Conservation (phyloP, 2,329 filamentous ascomycete genomes). For the Myriangium duriaei region DNA sequence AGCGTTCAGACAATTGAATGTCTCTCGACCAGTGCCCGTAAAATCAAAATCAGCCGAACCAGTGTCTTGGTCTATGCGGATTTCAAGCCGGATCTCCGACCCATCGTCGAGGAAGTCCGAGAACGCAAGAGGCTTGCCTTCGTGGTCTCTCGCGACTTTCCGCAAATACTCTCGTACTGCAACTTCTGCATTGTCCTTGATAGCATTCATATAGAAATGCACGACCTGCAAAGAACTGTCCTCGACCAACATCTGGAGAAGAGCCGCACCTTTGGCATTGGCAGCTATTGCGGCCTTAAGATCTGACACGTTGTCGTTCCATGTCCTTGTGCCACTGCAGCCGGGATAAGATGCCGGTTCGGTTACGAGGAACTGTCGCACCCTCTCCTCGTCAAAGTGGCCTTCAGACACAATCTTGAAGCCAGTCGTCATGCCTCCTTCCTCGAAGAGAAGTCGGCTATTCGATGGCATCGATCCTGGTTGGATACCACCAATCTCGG, state of each 20-base stretch:
- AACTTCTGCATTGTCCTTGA: conserved; percentile 24
- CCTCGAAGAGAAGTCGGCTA: conserved; percentile 32
- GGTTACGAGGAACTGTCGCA: conserved; percentile 40
- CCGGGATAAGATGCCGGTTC: conserved; percentile 48
- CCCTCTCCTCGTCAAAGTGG: conserved; percentile 23
- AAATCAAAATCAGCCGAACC: conserved; percentile 29
- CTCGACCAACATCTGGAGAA: conserved; percentile 31
- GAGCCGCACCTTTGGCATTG: conserved; percentile 22
- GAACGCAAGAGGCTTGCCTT: conserved; percentile 16
- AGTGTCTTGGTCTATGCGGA: conserved; percentile 22
- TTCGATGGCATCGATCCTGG: conserved; percentile 33
- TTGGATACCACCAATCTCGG: conserved; percentile 29
- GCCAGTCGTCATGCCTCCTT: conserved; percentile 28
- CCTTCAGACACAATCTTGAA: conserved; percentile 26
- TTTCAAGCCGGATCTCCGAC: conserved; percentile 22
- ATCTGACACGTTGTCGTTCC: conserved; percentile 24
- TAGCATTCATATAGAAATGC: conserved; percentile 30
- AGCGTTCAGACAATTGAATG: conserved; percentile 24
- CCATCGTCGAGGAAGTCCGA: conserved; percentile 33
- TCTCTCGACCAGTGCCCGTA: conserved; percentile 27
- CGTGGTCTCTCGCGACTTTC: conserved; percentile 12
- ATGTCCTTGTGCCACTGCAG: conserved; percentile 21
- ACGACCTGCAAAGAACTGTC: conserved; percentile 25
- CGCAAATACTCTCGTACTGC: conserved; percentile 23
- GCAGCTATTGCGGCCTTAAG: conserved; percentile 25